A percentile compares a stretch with the other conserved stretches of the same genome.
Conservation (phyloP, 2,329 filamentous ascomycete species). For the Pseudonectria foliicola region DNA sequence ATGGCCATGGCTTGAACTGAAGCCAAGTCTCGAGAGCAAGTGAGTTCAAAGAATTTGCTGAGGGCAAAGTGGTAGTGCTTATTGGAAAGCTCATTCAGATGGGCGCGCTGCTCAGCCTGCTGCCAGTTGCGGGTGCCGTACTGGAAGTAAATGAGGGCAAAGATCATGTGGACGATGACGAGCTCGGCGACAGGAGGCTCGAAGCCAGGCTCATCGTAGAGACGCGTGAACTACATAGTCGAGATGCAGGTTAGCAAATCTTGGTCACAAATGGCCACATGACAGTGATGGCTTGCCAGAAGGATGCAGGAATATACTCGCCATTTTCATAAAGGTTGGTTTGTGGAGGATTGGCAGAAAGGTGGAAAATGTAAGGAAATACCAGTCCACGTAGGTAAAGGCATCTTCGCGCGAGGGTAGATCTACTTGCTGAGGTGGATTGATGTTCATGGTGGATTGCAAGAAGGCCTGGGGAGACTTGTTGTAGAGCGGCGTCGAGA, state of each 20-base stretch:
- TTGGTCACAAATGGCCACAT: neutral
- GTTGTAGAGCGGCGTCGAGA: constrained; percentile 49
- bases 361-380: constrained; percentile 63
- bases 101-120: constrained; percentile 43
- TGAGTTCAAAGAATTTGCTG: constrained; percentile 59
- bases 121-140: constrained; percentile 63
- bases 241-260: neutral
- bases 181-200: constrained; percentile 56
- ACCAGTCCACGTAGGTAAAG: constrained; percentile 66
- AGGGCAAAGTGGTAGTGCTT: constrained; percentile 72
- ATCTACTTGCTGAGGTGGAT: constrained; percentile 48
- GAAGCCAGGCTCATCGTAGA: constrained; percentile 64
- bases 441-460: constrained; percentile 55
- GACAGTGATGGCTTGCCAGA: too few relatives aligned
- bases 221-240: constrained; percentile 43
- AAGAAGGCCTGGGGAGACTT: constrained; percentile 67
- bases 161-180: constrained; percentile 70
- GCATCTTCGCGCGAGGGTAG: constrained; percentile 60
- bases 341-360: constrained; percentile 74
- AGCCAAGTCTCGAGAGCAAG: constrained; percentile 52
- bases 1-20: constrained; percentile 68
- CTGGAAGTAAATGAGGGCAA: constrained; percentile 72
- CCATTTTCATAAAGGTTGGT: constrained; percentile 61
- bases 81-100: constrained; percentile 60
- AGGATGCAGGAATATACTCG: constrained; percentile 39